A percentile compares a stretch with the other conserved stretches of the same genome.
phyloP scores from a whole-genome alignment of 129 eudicot species.

The Apium graveolens region DNA sequence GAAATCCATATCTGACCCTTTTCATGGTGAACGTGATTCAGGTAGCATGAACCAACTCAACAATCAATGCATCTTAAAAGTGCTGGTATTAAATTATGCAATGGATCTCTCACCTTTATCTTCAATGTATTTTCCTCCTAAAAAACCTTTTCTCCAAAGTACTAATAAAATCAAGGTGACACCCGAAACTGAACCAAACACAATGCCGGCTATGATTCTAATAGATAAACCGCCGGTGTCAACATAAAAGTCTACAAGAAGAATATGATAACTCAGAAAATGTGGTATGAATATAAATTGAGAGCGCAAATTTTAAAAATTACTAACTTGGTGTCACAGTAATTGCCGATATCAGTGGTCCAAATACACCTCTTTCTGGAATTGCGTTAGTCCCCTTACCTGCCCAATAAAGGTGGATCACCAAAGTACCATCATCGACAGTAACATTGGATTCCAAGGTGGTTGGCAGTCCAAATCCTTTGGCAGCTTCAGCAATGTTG shows the following conservation, averaged over 20 bases:
- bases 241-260: conserved; percentile 24
- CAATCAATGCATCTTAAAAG: not conserved
- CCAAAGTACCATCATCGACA: conserved; percentile 41
- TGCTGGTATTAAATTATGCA: not conserved
- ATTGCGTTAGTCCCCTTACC: conserved; percentile 48
- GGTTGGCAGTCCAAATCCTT: conserved; percentile 32
- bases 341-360: conserved; percentile 52
- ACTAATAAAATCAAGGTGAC: conserved; percentile 14
- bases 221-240: conserved; percentile 24
- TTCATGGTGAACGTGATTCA: not conserved
- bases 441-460: conserved; percentile 18
- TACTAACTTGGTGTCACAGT: conserved; percentile 49
- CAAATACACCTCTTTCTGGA: conserved; percentile 40
- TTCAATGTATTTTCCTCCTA: conserved; percentile 21
- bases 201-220: conserved; percentile 33
- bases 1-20: not conserved
- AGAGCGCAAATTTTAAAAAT: not conserved
- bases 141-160: conserved; percentile 25
- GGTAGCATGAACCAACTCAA: not conserved
- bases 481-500: conserved; percentile 35
- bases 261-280: conserved; percentile 3
- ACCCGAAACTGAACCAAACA: conserved; percentile 19
- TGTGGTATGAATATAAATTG: not conserved
- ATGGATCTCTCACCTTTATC: conserved; percentile 21
- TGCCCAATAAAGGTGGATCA: conserved; percentile 46